phyloP scores from a whole-genome alignment of 345 rosid species.

The Salix exigua region DNA sequence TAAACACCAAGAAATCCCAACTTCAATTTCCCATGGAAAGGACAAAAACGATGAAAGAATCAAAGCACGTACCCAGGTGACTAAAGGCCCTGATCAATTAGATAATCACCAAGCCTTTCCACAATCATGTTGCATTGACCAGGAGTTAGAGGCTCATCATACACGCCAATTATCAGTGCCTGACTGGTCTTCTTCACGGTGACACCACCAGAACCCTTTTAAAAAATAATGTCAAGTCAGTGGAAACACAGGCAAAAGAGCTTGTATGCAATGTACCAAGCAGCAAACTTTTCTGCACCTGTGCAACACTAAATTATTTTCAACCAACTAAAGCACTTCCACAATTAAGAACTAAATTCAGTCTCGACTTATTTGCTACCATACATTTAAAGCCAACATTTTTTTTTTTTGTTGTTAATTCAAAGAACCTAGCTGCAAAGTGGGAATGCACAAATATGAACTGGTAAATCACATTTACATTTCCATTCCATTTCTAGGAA shows the following conservation, averaged over 20 bases:
- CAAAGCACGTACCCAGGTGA: neutral
- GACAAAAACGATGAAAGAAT: neutral
- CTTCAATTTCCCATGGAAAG: neutral
- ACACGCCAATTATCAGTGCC: slow-evolving; percentile 67
- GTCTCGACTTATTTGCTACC: neutral
- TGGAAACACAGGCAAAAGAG: neutral
- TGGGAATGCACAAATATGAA: neutral
- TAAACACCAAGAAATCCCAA: slow-evolving; percentile 4
- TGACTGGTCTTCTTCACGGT: slow-evolving; percentile 15
- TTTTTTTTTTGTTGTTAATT: neutral
- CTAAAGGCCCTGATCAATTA: slow-evolving; percentile 15
- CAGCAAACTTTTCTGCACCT: no score
- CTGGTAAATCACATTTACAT: neutral
- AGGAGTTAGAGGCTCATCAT: slow-evolving; percentile 77
- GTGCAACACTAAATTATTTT: neutral
- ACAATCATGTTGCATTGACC: slow-evolving; percentile 90
- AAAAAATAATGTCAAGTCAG: neutral
- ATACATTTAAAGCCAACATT: neutral
- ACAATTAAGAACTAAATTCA: neutral
- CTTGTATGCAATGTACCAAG: neutral
- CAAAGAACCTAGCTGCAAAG: neutral
- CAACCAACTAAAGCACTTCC: neutral
- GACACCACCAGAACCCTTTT: slow-evolving; percentile 13
- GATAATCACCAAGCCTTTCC: slow-evolving; percentile 80
- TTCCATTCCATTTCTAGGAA: neutral